Evolutionary conservation across 345 rosid species (phyloP), one percentile per base, ranked within the genome.

Genomic region (Melaleuca alternifolia): DNA sequence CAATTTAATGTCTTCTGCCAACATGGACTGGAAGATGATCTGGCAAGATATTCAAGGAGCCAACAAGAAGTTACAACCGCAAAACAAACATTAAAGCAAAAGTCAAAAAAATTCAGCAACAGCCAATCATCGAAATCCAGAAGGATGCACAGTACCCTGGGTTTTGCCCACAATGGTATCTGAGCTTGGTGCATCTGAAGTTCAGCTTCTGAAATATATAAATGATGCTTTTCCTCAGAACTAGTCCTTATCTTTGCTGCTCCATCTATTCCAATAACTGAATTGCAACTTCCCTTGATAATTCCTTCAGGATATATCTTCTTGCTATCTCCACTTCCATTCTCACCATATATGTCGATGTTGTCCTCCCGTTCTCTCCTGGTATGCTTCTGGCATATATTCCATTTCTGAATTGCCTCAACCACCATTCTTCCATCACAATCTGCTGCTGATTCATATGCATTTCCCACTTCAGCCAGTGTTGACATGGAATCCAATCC

Each of bases 151-250:
- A 9, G 81, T 94, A 97, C 98, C 94, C 93, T 91, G 28, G 91
- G 92, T 89, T 94, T 96, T 83, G 91, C 94, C 99, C 97, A 96
- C 89, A 94, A 87, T 56, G 92, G 95, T 24, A 52, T 51, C 65
- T 85, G 83, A 83, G 91, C 87, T 85, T 89, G 92, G 90, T 96
- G 93, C 96, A 92, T 94, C 89, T 89, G 96, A 87, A 94, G 86
- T 88, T 97, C 99, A 83, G 97, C 98, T 91, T 96, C 98, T 30
- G 95, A 94, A 71, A 97, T 94, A 88, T 92, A 97, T 88, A 94
- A 51, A 88, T 94, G 93, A 89, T 90, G 93, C 76, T 92, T 93
- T 87, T 96, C 98, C 82, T 92, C 94, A n/a, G 86, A 83, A 85
- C 79, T 88, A 83, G 54, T 83, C 86, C 88, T 89, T 71, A 83